Percentiles rank a stretch among this genome's conserved stretches.
phyloP scores from a whole-genome alignment of 2,329 filamentous ascomycete species.

The Fusarium musae region DNA sequence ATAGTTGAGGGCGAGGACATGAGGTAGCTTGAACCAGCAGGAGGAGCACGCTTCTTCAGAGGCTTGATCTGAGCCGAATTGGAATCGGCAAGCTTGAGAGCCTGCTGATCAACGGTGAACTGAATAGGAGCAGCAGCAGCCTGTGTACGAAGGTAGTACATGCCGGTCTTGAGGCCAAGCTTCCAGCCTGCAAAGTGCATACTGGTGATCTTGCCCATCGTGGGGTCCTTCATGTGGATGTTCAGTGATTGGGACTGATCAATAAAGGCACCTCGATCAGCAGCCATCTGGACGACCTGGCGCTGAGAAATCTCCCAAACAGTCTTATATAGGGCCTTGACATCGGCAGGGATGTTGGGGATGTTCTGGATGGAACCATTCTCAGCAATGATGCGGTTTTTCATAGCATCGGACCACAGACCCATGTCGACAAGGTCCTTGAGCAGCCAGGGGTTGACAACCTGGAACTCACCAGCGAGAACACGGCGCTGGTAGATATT shows the following conservation, averaged over 20 bases:
- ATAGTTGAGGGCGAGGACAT: constrained; percentile 69
- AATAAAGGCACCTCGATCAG: constrained; percentile 97
- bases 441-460: constrained; percentile 98
- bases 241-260: constrained; percentile 99
- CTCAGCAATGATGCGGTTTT: constrained; percentile 99
- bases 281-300: constrained; percentile 95
- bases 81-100: constrained; percentile 86
- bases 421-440: constrained; percentile 98
- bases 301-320: constrained; percentile 99
- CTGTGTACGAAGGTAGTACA: constrained; percentile 99
- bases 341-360: constrained; percentile 93
- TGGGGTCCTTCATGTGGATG: constrained; percentile 99
- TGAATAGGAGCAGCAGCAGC: constrained; percentile 96
- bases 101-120: constrained; percentile 98
- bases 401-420: constrained; percentile 99
- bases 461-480: constrained; percentile 97
- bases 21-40: constrained; percentile 58
- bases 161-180: constrained; percentile 98
- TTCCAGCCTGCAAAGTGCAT: constrained; percentile 99
- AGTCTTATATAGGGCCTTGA: constrained; percentile 98
- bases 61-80: constrained; percentile 74
- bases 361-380: constrained; percentile 97
- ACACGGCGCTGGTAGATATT: constrained; percentile 99
- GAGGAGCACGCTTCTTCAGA: constrained; percentile 76
- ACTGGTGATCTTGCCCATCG: constrained; percentile 99